These are phyloP conservation scores for Cocos nucifera DNA, from an alignment of 176 grass and related monocot genomes.

Conservation along the genomic window DNA sequence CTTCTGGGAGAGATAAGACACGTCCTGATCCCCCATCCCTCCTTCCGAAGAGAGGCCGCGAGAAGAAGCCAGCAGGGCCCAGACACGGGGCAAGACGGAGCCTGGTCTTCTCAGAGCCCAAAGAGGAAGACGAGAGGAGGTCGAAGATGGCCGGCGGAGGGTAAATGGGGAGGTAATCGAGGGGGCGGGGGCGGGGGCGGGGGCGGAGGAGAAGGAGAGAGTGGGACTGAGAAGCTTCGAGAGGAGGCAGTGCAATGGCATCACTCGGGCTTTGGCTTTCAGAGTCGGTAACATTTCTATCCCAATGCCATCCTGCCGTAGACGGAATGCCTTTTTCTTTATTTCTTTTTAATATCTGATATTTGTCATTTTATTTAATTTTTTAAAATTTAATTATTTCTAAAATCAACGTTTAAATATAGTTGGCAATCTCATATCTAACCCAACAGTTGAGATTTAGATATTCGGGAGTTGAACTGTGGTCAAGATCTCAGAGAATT, in stretches of 20 bases:
- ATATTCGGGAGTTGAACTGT: too few species aligned
- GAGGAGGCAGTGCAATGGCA: slow-evolving; percentile 7
- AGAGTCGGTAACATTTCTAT: slow-evolving; percentile 26
- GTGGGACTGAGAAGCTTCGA: slow-evolving; percentile 24
- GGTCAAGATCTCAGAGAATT: too few species aligned
- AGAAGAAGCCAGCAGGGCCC: not conserved
- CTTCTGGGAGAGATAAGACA: slow-evolving; percentile 62
- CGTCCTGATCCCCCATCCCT: slow-evolving; percentile 12
- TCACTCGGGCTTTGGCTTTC: slow-evolving; percentile 13
- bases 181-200: not conserved
- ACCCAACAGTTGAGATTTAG: too few species aligned
- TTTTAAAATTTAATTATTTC: too few species aligned
- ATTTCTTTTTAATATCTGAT: not conserved
- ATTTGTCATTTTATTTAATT: too few species aligned
- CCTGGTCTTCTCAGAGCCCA: not conserved
- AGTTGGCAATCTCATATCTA: too few species aligned
- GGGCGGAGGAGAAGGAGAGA: slow-evolving; percentile 5
- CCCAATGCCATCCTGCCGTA: not conserved
- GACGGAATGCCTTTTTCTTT: not conserved
- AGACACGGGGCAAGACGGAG: not conserved
- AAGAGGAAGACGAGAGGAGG: not conserved
- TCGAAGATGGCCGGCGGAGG: not conserved
- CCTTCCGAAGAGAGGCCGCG: slow-evolving; percentile 28
- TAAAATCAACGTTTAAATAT: too few species aligned
- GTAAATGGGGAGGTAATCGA: slow-evolving; percentile 4